These are phyloP conservation scores for Micractinium conductrix DNA, from an alignment of 139 green algal genomes.

Conservation along the genomic window DNA sequence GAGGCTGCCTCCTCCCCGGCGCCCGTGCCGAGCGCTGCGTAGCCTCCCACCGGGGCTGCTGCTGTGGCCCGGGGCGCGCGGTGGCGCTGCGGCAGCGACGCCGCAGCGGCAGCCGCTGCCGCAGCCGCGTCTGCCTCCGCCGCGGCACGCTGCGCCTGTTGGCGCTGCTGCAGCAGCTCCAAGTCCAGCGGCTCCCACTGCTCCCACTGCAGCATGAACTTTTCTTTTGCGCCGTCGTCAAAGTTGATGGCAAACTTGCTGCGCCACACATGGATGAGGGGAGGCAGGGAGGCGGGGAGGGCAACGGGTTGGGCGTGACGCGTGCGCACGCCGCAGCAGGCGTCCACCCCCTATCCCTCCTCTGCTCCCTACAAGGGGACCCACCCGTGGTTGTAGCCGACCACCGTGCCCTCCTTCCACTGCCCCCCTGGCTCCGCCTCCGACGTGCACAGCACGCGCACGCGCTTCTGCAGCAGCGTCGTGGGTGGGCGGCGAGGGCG, in stretches of 20 bases:
- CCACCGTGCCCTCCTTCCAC: conserved; percentile 5
- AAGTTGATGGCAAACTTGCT: conserved; percentile 29
- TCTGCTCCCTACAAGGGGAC: not conserved
- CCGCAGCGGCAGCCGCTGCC: not conserved
- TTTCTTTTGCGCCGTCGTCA: conserved; percentile 11
- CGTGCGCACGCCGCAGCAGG: not conserved
- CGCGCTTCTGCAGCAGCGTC: conserved; percentile 8
- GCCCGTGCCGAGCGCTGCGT: too few relatives aligned
- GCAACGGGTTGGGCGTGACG: too few relatives aligned
- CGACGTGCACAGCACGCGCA: conserved; percentile 4
- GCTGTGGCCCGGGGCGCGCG: too few relatives aligned
- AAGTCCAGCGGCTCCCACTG: conserved; percentile 30
- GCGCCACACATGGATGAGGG: too few relatives aligned
- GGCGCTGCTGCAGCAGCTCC: conserved; percentile 11
- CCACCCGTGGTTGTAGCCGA: conserved; percentile 24
- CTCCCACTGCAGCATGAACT: conserved; percentile 12
- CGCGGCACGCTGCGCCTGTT: conserved; percentile 17
- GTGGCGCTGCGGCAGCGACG: not conserved
- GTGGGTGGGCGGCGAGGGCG: not conserved
- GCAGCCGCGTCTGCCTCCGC: not conserved
- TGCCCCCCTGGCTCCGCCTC: not conserved
- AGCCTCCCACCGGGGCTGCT: too few relatives aligned
- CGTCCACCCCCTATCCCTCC: too few relatives aligned
- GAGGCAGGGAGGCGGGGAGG: not conserved
- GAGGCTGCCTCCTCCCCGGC: too few relatives aligned